phyloP scores from a whole-genome alignment of 164 flowering plant species.

The Chloranthus sessilifolius region DNA sequence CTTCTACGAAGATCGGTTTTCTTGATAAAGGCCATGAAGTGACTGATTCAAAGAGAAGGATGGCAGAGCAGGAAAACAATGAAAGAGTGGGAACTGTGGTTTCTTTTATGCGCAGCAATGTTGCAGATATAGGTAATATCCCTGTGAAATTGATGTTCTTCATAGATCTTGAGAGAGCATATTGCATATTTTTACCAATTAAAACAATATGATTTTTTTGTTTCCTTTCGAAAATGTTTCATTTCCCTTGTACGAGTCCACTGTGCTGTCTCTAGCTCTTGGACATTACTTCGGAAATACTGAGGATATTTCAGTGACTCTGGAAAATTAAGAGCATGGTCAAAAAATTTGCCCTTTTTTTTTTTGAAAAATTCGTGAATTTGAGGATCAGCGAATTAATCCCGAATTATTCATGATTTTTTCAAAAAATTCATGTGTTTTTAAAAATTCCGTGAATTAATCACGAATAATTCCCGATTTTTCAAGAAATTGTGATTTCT shows the following conservation, averaged over 20 bases:
- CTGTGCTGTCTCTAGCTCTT: neutral
- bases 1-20: constrained; percentile 10
- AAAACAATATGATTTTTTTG: neutral
- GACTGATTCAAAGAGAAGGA: constrained; percentile 12
- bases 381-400: too few species aligned
- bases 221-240: neutral
- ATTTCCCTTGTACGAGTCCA: neutral
- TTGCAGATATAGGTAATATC: constrained; percentile 48
- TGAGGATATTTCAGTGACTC: neutral
- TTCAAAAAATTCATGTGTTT: too few species aligned
- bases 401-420: too few species aligned
- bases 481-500: too few species aligned
- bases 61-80: constrained; percentile 6
- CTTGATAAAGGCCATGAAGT: constrained; percentile 7
- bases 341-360: too few species aligned
- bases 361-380: too few species aligned
- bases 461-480: too few species aligned
- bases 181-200: neutral
- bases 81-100: constrained; percentile 27
- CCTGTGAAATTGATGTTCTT: neutral
- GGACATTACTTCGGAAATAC: neutral
- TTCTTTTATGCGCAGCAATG: constrained; percentile 58
- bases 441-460: too few species aligned
- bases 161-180: too few species aligned
- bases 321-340: too few species aligned